A percentile compares a stretch with the other conserved stretches of the same genome.
Conservation (phyloP, 306 rosid genomes). For the Abrus precatorius region DNA sequence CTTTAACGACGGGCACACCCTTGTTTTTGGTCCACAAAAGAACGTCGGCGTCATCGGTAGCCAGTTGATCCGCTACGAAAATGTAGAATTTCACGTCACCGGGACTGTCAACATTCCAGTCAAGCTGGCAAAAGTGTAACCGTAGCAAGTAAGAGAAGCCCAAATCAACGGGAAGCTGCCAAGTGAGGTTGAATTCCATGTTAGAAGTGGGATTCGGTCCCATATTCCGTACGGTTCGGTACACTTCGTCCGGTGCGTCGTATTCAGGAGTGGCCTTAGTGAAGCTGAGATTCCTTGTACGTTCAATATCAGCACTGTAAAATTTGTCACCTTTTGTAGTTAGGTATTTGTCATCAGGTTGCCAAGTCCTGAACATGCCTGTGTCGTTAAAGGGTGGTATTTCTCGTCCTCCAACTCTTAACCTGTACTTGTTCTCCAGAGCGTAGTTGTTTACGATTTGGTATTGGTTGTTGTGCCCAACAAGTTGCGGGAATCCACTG, state of each 20-base stretch:
- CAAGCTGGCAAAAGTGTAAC: background rate
- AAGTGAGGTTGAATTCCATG: background rate
- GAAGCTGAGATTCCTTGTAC: background rate
- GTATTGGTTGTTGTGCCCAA: background rate
- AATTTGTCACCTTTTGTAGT: background rate
- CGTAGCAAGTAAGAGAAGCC: background rate
- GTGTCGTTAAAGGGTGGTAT: background rate
- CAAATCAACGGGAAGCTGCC: background rate
- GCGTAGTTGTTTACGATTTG: background rate
- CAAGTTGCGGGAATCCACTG: background rate
- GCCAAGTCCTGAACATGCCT: background rate
- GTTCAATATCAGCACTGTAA: background rate
- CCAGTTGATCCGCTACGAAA: background rate
- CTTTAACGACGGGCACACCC: background rate
- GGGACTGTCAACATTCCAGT: accelerated
- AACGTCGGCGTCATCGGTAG: background rate
- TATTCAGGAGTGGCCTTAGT: background rate
- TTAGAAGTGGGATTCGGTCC: background rate
- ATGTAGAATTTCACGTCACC: background rate
- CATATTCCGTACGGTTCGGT: background rate
- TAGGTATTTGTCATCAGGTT: background rate
- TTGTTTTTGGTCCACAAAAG: too few species aligned
- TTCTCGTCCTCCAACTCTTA: background rate
- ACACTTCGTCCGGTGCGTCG: background rate
- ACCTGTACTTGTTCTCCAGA: background rate